Evolutionary conservation across 352 stramenopile species (phyloP).

Genomic region (Peronospora destructor): DNA sequence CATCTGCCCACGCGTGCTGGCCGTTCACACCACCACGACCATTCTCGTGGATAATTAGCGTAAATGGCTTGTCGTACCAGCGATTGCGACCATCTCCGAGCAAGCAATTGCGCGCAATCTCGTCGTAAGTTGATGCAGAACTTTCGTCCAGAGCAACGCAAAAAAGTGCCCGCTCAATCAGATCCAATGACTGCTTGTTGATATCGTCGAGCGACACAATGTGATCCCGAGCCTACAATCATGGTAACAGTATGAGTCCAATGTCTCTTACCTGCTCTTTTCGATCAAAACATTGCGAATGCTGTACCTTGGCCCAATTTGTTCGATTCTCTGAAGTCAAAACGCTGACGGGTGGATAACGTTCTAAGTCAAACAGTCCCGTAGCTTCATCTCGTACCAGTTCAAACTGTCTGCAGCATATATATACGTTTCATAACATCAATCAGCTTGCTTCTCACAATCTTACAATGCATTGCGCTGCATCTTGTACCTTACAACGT

Average conservation of each 20-base stretch:
- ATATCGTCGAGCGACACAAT: slow-evolving; percentile 79
- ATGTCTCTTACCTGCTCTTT: not conserved
- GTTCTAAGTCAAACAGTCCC: slow-evolving; percentile 77
- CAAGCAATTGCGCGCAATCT: slow-evolving; percentile 81
- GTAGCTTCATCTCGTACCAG: slow-evolving; percentile 80
- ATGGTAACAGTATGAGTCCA: not conserved
- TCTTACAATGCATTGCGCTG: not conserved
- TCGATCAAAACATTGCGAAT: not conserved
- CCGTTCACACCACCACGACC: slow-evolving; percentile 91
- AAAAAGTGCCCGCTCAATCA: slow-evolving; percentile 90
- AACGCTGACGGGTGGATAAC: slow-evolving; percentile 87
- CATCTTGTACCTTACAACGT: slow-evolving; percentile 52
- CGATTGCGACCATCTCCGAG: slow-evolving; percentile 90
- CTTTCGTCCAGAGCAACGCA: slow-evolving; percentile 90
- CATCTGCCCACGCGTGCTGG: slow-evolving; percentile 97
- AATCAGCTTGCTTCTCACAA: not conserved
- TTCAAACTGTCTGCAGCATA: slow-evolving; percentile 60
- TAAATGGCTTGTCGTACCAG: slow-evolving; percentile 98
- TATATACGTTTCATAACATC: not conserved
- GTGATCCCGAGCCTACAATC: slow-evolving; percentile 60
- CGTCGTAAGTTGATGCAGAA: slow-evolving; percentile 70
- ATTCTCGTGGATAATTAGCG: slow-evolving; percentile 94
- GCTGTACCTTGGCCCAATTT: slow-evolving; percentile 88
- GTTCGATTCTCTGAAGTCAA: slow-evolving; percentile 93
- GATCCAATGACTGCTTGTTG: slow-evolving; percentile 88